phyloP scores from a whole-genome alignment of 2,329 filamentous ascomycete genomes.

The Phyllosticta citrichinensis region DNA sequence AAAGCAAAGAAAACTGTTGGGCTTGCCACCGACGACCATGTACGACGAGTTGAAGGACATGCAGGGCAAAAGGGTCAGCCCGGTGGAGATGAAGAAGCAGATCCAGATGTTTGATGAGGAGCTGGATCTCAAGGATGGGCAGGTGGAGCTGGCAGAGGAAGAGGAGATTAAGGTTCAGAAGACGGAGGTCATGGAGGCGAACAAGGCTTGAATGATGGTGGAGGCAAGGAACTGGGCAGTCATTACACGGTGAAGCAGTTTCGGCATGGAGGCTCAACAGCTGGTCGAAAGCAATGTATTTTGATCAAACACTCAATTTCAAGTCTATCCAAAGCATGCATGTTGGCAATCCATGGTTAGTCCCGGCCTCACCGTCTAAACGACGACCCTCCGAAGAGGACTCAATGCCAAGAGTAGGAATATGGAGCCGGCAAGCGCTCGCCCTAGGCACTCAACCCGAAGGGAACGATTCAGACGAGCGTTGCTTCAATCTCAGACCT shows the following conservation, averaged over 20 bases:
- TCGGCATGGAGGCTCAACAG: neutral
- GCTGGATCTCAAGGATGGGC: slow-evolving; percentile 2
- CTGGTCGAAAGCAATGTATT: neutral
- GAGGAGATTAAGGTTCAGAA: neutral
- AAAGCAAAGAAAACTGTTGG: slow-evolving; percentile 53
- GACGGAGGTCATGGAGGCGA: neutral
- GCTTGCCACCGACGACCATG: slow-evolving; percentile 43
- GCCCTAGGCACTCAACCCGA: slow-evolving; percentile 55
- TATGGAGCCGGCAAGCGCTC: slow-evolving; percentile 61
- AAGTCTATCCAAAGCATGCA: neutral
- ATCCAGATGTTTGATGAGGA: neutral
- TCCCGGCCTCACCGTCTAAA: slow-evolving; percentile 5
- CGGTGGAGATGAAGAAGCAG: slow-evolving; percentile 2
- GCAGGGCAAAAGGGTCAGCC: slow-evolving; percentile 18
- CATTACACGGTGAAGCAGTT: neutral
- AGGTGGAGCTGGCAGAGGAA: neutral
- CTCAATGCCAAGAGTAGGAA: slow-evolving; percentile 42
- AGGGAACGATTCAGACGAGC: slow-evolving; percentile 45
- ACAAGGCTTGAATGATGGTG: neutral
- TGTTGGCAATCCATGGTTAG: slow-evolving; percentile 11
- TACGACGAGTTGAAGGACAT: slow-evolving; percentile 17
- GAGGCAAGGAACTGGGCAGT: neutral
- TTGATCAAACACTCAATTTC: neutral
- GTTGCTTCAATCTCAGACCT: slow-evolving; percentile 70
- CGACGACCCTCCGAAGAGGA: neutral